Evolutionary conservation across 164 flowering plant species (phyloP).

Genomic region (Taxillus chinensis): DNA sequence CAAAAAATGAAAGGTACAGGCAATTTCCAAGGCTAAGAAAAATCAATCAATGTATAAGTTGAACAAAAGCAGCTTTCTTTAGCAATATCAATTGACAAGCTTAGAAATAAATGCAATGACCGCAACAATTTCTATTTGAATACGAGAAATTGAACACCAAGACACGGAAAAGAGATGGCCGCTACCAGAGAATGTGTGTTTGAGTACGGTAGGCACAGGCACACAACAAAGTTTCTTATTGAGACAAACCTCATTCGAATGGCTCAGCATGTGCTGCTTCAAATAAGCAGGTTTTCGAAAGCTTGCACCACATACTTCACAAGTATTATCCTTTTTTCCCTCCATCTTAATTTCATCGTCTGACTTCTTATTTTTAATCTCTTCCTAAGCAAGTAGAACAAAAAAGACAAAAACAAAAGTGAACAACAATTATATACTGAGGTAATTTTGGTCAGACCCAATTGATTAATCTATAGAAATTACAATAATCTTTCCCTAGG

Average conservation of each 20-base stretch:
- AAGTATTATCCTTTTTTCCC: constrained; percentile 23
- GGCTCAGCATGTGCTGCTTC: constrained; percentile 79
- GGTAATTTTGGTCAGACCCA: background rate
- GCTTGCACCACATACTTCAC: constrained; percentile 63
- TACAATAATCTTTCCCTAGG: background rate
- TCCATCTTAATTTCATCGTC: constrained; percentile 11
- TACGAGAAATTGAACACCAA: no score
- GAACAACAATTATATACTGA: background rate
- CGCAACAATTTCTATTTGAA: no score
- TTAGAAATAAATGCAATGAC: no score
- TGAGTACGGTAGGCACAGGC: no score
- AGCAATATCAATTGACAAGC: no score
- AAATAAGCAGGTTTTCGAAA: constrained; percentile 77
- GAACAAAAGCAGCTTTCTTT: no score
- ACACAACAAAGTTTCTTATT: no score
- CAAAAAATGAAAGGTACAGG: no score
- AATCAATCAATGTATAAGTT: no score
- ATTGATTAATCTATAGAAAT: background rate
- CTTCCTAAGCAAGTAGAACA: constrained; percentile 21
- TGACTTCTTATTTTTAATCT: constrained; percentile 16
- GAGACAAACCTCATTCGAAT: constrained; percentile 61
- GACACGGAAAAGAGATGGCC: no score
- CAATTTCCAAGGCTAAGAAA: no score
- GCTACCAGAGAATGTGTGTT: no score
- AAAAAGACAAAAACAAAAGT: background rate